Evolutionary conservation across 148 eudicot genomes (phyloP), one percentile per base, ranked within the genome.

Genomic region (Diospyros kaki): DNA sequence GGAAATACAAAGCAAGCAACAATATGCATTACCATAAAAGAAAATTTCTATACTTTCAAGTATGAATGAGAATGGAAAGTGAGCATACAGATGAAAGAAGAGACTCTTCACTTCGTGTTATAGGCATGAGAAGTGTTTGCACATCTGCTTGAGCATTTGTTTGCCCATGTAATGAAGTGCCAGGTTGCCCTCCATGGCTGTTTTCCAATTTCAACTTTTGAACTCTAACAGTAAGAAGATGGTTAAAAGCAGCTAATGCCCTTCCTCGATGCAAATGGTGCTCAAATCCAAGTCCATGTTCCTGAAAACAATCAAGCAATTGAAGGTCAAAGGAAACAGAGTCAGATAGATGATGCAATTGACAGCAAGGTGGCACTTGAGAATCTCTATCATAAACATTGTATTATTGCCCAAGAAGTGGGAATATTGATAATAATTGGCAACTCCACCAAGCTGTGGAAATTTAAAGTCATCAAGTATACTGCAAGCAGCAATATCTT

Each of bases 181-280:
- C 86, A 75, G 91, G 78, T 82, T 85, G 84, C 62, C 80, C 85
- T 66, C 80, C 76, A 62, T 64, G 85, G 78, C 73, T 64, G 81
- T 73, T 75, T 53, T 87, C 91, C n/a, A 83, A 73, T 80, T 89
- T 92, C 80, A 90, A 78, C 80, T 77, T 89, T 64, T 89, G 87
- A 79, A 90, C 93, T 84, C 98, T 89, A 72, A 77, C 80, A 45
- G 82, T 80, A 74, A 94, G 96, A 78, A 94, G 83, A 73, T 92
- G 89, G 75, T 88, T 83, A 69, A 94, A 84, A 77, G 97, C 97
- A 58, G 97, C 96, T 77, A 94, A 75, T 68, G 96, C 96, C 82
- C 93, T 91, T 46, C 98, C 98, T 64, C 97, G 91, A 85, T 92
- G 96, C 89, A 94, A 88, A 79, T 94, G 90, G 69, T 94, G 93